phyloP scores from a whole-genome alignment of 2,329 filamentous ascomycete genomes.

The Pseudopithomyces maydicus region DNA sequence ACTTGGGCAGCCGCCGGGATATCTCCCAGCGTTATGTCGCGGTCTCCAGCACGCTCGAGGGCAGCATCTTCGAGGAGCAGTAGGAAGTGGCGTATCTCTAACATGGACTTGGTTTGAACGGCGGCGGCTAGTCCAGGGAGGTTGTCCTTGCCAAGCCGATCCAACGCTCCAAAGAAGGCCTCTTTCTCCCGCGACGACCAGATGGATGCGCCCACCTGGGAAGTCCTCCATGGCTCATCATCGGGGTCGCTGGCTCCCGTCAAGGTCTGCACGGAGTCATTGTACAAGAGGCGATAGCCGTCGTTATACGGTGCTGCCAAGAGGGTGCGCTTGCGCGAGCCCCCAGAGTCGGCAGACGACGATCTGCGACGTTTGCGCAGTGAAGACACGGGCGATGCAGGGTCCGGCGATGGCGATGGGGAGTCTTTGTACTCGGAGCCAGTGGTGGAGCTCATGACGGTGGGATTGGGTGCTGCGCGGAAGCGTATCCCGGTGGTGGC shows the following conservation, averaged over 20 bases:
- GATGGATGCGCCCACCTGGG: conserved; percentile 69
- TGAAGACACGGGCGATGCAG: conserved; percentile 11
- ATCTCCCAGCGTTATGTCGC: conserved; percentile 54
- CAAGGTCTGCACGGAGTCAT: conserved; percentile 29
- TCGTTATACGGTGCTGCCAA: conserved; percentile 54
- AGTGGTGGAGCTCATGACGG: conserved; percentile 17
- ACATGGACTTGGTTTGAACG: conserved; percentile 72
- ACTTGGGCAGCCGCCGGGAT: conserved; percentile 77
- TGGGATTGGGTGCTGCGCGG: neutral
- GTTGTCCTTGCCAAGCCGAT: conserved; percentile 67
- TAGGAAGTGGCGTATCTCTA: conserved; percentile 76
- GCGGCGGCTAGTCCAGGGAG: conserved; percentile 65
- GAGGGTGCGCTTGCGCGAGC: conserved; percentile 22
- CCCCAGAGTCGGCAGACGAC: conserved; percentile 20
- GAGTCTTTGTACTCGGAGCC: conserved; percentile 11
- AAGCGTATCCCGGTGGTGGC: neutral
- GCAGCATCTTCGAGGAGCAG: conserved; percentile 61
- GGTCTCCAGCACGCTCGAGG: conserved; percentile 36
- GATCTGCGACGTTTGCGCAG: conserved; percentile 33
- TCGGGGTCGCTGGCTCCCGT: conserved; percentile 21
- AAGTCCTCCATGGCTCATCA: conserved; percentile 31
- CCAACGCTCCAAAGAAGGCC: conserved; percentile 68
- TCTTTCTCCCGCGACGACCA: conserved; percentile 78
- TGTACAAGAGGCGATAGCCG: conserved; percentile 45
- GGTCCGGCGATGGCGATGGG: conserved; percentile 10